Conservation (phyloP, 2,329 filamentous ascomycete species). For the Aspergillus sp. region DNA sequence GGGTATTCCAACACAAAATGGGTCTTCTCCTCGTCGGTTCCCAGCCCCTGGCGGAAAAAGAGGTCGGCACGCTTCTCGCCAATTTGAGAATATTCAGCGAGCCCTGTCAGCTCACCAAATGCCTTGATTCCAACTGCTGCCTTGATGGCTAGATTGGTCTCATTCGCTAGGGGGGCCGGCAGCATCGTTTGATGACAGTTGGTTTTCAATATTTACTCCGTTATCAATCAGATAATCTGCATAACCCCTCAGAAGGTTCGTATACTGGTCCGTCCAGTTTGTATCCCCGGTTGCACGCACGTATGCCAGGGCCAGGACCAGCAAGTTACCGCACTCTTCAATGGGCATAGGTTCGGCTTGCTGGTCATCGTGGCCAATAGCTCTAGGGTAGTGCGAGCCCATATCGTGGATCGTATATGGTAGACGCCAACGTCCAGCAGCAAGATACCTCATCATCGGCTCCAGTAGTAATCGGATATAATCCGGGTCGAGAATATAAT, state of each 20-base stretch:
- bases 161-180: constrained; percentile 36
- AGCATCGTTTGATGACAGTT: constrained; percentile 42
- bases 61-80: constrained; percentile 31
- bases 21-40: constrained; percentile 29
- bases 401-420: constrained; percentile 39
- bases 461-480: constrained; percentile 42
- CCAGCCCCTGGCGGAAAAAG: constrained; percentile 30
- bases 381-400: constrained; percentile 38
- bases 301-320: constrained; percentile 36
- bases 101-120: constrained; percentile 35
- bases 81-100: constrained; percentile 31
- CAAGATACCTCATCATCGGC: constrained; percentile 40
- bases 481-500: constrained; percentile 38
- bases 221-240: constrained; percentile 40
- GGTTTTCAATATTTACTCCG: constrained; percentile 33
- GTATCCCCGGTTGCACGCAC: constrained; percentile 34
- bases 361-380: constrained; percentile 35
- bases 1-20: constrained; percentile 41
- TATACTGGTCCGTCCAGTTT: constrained; percentile 32
- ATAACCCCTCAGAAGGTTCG: constrained; percentile 29
- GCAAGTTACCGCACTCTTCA: constrained; percentile 38
- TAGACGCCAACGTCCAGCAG: constrained; percentile 33
- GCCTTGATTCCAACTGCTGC: constrained; percentile 44
- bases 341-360: constrained; percentile 39
- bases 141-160: constrained; percentile 46